phyloP scores from a whole-genome alignment of 345 rosid species.

The Luvunga scandens region DNA sequence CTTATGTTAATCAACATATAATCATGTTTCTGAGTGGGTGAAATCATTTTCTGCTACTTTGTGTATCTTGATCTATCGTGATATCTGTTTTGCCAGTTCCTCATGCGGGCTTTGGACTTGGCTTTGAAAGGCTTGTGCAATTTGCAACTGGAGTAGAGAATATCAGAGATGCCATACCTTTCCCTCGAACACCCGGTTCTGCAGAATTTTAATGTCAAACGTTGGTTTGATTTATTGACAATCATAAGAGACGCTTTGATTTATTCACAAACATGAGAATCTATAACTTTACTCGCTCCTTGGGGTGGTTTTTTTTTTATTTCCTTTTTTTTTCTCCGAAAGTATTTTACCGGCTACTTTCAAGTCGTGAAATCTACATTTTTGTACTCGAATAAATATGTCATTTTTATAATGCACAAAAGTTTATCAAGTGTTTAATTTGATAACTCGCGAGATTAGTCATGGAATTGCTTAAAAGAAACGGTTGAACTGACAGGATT shows the following conservation, averaged over 20 bases:
- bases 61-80: not conserved
- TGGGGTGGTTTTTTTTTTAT: too few species aligned
- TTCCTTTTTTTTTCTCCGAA: too few species aligned
- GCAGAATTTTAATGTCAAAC: constrained; percentile 62
- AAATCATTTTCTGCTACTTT: not conserved
- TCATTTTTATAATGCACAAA: too few species aligned
- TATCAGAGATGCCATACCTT: constrained; percentile 91
- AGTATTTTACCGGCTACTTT: too few species aligned
- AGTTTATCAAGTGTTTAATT: too few species aligned
- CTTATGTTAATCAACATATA: not conserved
- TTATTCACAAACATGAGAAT: not conserved
- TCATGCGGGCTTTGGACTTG: constrained; percentile 94
- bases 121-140: constrained; percentile 95
- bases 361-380: too few species aligned
- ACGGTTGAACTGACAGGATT: too few species aligned
- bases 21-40: not conserved
- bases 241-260: not conserved
- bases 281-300: not conserved
- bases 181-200: constrained; percentile 89
- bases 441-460: too few species aligned
- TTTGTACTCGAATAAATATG: too few species aligned
- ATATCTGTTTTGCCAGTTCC: constrained; percentile 58
- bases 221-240: not conserved
- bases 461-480: too few species aligned
- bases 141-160: constrained; percentile 93